These are phyloP conservation scores for Ocimum tenuiflorum DNA, from an alignment of 257 asterid species.

Conservation along the genomic window DNA sequence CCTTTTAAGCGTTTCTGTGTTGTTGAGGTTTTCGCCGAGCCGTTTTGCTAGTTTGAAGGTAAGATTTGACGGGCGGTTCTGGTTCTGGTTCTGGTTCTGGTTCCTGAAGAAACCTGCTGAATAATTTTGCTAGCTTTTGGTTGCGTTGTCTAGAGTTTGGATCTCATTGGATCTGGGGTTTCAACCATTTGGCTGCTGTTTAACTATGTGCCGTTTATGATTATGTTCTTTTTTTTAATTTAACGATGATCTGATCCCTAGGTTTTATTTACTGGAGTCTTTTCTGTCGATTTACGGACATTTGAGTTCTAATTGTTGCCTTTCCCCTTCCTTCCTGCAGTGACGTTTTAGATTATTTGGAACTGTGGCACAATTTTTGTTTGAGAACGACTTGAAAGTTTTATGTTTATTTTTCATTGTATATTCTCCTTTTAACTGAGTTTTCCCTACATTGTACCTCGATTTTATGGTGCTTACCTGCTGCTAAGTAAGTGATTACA, in stretches of 20 bases:
- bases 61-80: background rate
- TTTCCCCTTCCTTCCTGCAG: background rate
- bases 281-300: background rate
- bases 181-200: background rate
- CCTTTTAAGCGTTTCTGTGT: background rate
- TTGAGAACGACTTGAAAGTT: background rate
- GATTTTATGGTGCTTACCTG: background rate
- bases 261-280: background rate
- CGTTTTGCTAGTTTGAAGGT: background rate
- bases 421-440: too few relatives aligned
- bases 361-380: background rate
- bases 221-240: background rate
- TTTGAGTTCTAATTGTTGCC: background rate
- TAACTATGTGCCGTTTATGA: background rate
- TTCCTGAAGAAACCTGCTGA: background rate
- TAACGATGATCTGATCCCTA: slow-evolving; percentile 11
- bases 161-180: slow-evolving; percentile 28
- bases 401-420: background rate
- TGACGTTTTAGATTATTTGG: background rate
- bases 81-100: slow-evolving; percentile 4
- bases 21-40: background rate
- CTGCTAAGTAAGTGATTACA: background rate
- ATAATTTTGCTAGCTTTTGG: background rate
- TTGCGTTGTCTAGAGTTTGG: background rate
- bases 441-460: too few relatives aligned